Evolutionary conservation across 1,284 basidiomycete species (phyloP), one percentile per base, ranked within the genome.

Genomic region (Phenoliferia sp.): DNA sequence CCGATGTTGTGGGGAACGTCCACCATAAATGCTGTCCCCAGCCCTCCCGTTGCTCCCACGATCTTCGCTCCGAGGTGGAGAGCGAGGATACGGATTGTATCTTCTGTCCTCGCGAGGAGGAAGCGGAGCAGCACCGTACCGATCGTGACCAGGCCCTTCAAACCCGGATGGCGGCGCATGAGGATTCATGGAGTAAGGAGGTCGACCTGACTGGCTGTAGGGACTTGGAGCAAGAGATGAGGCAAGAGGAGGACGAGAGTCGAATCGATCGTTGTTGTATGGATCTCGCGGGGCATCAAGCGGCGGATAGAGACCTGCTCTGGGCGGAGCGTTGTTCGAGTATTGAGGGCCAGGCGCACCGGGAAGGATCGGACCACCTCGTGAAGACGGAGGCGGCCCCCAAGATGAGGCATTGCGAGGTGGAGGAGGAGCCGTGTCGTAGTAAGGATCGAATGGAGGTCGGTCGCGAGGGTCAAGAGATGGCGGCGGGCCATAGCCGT

Each of bases 391-490:
- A n/a, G n/a, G n/a, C n/a, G n/a, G n/a, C n/a, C n/a, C n/a, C n/a
- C n/a, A n/a, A n/a, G n/a, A n/a, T n/a, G 66, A 58, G 59, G 59
- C 62, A 44, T 44, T 61, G 3, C 32, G 60, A 16, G 58, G 39
- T 29, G 39, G 61, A 48, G 62, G 63, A 22, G 64, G 29, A 33
- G 66, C 34, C 39, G 65, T 28, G 57, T 55, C 67, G 63, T 62
- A 68, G 61, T 68, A 68, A 2, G 67, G 61, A 48, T 68, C 68
- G 58, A 55, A 67, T 35, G 65, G 58, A 36, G 62, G 65, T 15
- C 62, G 39, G 39, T 63, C 69, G 22, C 59, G 59, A 31, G 59
- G 26, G 28, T 59, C 57, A 39, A 19, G 35, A 3, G 59, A 28
- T 29, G 36, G 36, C 22, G 35, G 36, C 22, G 59, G 31, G 5